A percentile compares a stretch with the other conserved stretches of the same genome.
Evolutionary conservation across 352 stramenopile genomes (phyloP).

Genomic region (Phytopythium kandeliae): DNA sequence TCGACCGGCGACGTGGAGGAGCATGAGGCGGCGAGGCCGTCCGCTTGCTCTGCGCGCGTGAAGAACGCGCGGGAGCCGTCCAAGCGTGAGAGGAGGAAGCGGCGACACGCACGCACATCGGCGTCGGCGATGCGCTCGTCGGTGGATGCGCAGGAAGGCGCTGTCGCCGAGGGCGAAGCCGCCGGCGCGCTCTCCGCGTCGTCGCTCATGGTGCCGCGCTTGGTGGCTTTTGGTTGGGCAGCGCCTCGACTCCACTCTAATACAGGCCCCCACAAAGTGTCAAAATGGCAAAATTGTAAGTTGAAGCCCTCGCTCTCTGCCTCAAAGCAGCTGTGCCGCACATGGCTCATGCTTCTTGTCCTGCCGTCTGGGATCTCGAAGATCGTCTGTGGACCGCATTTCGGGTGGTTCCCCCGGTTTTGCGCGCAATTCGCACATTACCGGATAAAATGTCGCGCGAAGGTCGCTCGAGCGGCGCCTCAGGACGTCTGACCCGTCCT

Average conservation of each 20-base stretch:
- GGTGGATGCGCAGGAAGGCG: background rate
- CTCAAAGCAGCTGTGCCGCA: too few species aligned
- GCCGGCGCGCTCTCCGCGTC: background rate
- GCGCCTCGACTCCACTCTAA: too few species aligned
- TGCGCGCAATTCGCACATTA: background rate
- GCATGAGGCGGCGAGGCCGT: background rate
- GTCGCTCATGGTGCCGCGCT: too few species aligned
- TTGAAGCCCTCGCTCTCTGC: too few species aligned
- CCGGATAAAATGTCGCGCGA: background rate
- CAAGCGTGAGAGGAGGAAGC: background rate
- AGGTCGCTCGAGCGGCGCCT: constrained; percentile 1
- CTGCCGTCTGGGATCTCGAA: background rate
- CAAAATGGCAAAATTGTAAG: too few species aligned
- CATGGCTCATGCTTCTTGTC: too few species aligned
- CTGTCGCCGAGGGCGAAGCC: background rate
- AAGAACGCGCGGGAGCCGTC: background rate
- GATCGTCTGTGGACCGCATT: background rate
- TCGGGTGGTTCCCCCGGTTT: too few species aligned
- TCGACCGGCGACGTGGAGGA: background rate
- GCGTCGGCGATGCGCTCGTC: background rate
- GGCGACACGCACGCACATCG: background rate
- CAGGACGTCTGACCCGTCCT: background rate
- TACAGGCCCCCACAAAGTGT: too few species aligned
- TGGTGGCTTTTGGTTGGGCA: too few species aligned
- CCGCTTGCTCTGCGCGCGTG: background rate